These are phyloP conservation scores for Fraxinus floribunda DNA, from an alignment of 305 asterid genomes.

Conservation along the genomic window DNA sequence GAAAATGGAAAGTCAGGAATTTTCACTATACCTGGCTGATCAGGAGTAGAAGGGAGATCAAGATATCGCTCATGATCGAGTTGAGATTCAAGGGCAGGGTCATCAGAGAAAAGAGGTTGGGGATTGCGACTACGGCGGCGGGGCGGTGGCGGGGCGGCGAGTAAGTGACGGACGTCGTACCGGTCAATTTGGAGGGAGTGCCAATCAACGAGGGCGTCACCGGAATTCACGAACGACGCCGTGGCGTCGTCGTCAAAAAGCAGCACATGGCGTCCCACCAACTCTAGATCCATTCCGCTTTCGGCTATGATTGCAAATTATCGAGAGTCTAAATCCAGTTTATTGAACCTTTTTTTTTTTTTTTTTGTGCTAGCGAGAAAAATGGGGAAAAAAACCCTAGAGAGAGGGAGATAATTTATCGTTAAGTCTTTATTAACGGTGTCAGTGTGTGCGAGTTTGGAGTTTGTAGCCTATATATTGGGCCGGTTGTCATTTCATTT, in stretches of 20 bases:
- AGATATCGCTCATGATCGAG: conserved; percentile 79
- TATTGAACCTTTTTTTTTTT: neutral
- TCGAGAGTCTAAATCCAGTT: neutral
- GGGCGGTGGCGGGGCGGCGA: conserved; percentile 73
- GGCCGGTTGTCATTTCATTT: neutral
- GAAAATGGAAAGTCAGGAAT: neutral
- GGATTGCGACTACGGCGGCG: conserved; percentile 53
- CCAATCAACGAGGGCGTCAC: conserved; percentile 90
- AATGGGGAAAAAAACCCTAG: neutral
- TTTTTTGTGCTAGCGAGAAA: neutral
- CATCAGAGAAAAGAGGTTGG: conserved; percentile 28
- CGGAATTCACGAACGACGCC: conserved; percentile 84
- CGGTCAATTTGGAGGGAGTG: conserved; percentile 85
- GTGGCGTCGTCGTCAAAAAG: conserved; percentile 77
- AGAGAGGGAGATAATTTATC: neutral
- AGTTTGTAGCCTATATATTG: neutral
- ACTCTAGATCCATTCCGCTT: conserved; percentile 59
- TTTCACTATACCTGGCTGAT: conserved; percentile 53
- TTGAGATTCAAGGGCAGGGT: conserved; percentile 45
- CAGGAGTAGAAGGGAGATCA: conserved; percentile 58
- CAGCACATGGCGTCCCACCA: conserved; percentile 82
- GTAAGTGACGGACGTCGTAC: conserved; percentile 94
- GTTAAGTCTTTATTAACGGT: neutral
- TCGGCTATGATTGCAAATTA: conserved; percentile 1
- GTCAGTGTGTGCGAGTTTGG: neutral